Evolutionary conservation across 495 filamentous ascomycete species (phyloP), one percentile per base, ranked within the genome.

Genomic region (Pyrenula aspistea): DNA sequence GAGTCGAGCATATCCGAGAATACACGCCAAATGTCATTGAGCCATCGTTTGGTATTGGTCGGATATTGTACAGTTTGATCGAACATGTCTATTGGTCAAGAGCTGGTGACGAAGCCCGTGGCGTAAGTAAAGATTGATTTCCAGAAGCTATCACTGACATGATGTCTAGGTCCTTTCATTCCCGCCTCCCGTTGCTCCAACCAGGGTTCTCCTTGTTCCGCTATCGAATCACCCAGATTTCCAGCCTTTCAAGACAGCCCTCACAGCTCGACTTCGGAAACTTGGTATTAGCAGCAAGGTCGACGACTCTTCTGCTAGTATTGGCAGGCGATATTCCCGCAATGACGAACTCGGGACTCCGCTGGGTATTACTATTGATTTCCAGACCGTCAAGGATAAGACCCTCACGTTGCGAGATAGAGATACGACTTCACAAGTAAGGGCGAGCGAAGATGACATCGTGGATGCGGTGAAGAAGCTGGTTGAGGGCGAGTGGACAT

Each of bases 11-110:
- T 63, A 71, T 80, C 56, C 76, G 88, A 58, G 86, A 90, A 65
- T 91, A 86, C 71, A 89, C 82, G 1, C 88, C 88, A 24, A 89
- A 89, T 60, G 85, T 92, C 24, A 90, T 92, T 56, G 87, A 92
- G 71, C 88, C 88, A 0, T 90, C 87, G 10, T 92, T 92, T 63
- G 87, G 88, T 70, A 88, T 92, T 60, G 87, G 88, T 53, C 78
- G 87, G 53, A 89, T 91, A 42, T 66, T 91, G 53, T 90, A 89
- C 73, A 81, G 81, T 60, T 68, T 90, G 62, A 81, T 89, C 55
- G 87, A 92, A 71, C 88, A 92, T 67, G 77, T 76, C 61, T 91
- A 86, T 76, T 92, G 86, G 87, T 81, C 77, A 25, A 78, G 85
- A 51, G 72, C 77, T 51, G 78, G 77, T 47, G 82, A 83, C 60